A percentile compares a stretch with the other conserved stretches of the same genome.
These are phyloP conservation scores for Termitomyces sp. DNA, from an alignment of 768 basidiomycete genomes.

Conservation along the genomic window DNA sequence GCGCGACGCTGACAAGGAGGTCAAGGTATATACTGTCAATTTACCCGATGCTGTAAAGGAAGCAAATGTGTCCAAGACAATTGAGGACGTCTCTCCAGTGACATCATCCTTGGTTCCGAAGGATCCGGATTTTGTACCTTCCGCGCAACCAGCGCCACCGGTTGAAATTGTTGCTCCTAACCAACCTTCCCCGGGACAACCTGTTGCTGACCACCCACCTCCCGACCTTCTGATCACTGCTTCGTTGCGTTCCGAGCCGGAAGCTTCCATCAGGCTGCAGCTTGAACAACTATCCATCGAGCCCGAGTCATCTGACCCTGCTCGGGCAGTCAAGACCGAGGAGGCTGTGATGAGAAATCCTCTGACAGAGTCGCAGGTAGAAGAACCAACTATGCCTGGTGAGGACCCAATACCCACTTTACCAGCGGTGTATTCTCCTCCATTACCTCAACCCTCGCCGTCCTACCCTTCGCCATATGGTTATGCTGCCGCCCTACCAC, in stretches of 20 bases:
- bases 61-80: conserved; percentile 9
- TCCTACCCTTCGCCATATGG: conserved; percentile 65
- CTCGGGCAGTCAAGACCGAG: conserved; percentile 35
- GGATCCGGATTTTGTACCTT: conserved; percentile 23
- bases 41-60: conserved; percentile 38
- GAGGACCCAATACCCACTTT: conserved; percentile 33
- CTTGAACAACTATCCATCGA: conserved; percentile 34
- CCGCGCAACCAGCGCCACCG: conserved; percentile 14
- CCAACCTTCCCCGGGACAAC: neutral
- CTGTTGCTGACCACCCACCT: conserved; percentile 1
- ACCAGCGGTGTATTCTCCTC: conserved; percentile 38
- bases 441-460: conserved; percentile 41
- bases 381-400: conserved; percentile 13
- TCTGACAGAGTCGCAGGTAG: conserved; percentile 17
- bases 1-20: conserved; percentile 23
- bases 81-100: conserved; percentile 54
- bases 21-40: conserved; percentile 46
- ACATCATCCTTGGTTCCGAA: conserved; percentile 39
- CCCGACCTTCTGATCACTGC: conserved; percentile 17
- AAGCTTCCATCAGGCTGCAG: conserved; percentile 28
- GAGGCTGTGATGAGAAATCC: conserved; percentile 41
- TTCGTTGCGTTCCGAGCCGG: conserved; percentile 19
- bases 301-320: conserved; percentile 27
- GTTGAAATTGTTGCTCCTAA: conserved; percentile 6
- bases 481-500: conserved; percentile 57